A percentile compares a stretch with the other conserved stretches of the same genome.
Evolutionary conservation across 2,329 filamentous ascomycete species (phyloP).

Genomic region (Claviceps sp.): DNA sequence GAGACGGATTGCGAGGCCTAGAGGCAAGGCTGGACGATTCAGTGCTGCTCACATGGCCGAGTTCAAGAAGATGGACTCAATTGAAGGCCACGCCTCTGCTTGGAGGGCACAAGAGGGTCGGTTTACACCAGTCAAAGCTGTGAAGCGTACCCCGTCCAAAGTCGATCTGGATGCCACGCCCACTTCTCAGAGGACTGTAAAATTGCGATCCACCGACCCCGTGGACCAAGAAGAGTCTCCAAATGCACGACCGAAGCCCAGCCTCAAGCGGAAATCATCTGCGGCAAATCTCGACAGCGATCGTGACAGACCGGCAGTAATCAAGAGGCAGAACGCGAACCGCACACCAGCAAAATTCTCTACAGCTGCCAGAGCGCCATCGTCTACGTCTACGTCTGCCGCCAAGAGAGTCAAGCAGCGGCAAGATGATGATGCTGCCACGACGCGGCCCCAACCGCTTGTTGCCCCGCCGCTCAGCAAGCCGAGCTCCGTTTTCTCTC

Average conservation of each 20-base stretch:
- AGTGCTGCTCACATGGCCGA: slow-evolving; percentile 76
- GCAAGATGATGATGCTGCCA: slow-evolving; percentile 55
- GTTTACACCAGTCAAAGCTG: slow-evolving; percentile 32
- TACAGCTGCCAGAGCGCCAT: slow-evolving; percentile 1
- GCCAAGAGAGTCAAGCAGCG: slow-evolving; percentile 61
- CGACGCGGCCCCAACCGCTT: slow-evolving; percentile 43
- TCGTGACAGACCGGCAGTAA: not conserved
- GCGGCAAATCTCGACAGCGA: slow-evolving; percentile 19
- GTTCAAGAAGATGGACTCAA: slow-evolving; percentile 97
- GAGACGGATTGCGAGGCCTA: slow-evolving; percentile 69
- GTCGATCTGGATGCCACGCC: slow-evolving; percentile 25
- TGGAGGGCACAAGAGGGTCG: slow-evolving; percentile 49
- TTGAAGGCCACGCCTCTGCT: slow-evolving; percentile 70
- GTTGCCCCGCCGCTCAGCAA: slow-evolving; percentile 24
- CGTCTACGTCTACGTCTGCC: slow-evolving; percentile 15
- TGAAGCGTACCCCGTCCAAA: slow-evolving; percentile 33
- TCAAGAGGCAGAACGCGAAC: slow-evolving; percentile 15
- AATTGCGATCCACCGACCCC: slow-evolving; percentile 42
- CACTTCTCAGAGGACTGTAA: slow-evolving; percentile 18
- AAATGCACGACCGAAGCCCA: slow-evolving; percentile 20
- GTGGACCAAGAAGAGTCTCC: slow-evolving; percentile 51
- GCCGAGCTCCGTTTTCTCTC: slow-evolving; percentile 36
- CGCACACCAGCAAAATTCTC: slow-evolving; percentile 9
- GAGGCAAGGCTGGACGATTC: slow-evolving; percentile 64
- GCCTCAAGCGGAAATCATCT: slow-evolving; percentile 20